Conservation (phyloP, 768 basidiomycete species). For the Tephrocybe sp. region DNA sequence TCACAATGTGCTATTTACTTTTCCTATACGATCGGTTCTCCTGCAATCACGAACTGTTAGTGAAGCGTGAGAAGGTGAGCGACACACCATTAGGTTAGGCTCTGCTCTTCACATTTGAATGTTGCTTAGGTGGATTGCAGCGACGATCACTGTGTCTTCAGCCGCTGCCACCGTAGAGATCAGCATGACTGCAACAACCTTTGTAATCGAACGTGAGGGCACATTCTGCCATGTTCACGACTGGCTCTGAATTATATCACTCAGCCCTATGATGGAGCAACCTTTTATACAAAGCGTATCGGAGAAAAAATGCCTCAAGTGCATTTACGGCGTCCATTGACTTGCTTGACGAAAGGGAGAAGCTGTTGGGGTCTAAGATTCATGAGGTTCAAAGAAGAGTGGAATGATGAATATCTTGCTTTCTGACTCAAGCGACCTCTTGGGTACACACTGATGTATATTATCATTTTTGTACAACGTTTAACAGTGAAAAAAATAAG, state of each 20-base stretch:
- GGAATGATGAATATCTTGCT: too few relatives aligned
- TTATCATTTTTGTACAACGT: too few relatives aligned
- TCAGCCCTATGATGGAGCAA: constrained; percentile 12
- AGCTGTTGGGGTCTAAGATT: too few relatives aligned
- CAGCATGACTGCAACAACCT: constrained; percentile 36
- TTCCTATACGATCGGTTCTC: constrained; percentile 29
- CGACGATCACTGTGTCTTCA: constrained; percentile 35
- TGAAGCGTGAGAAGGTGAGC: constrained; percentile 34
- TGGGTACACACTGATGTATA: too few relatives aligned
- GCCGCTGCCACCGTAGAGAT: constrained; percentile 29
- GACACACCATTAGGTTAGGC: neutral
- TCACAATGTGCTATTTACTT: constrained; percentile 31
- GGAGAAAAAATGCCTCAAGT: constrained; percentile 8
- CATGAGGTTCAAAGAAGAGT: too few relatives aligned
- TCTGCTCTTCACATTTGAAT: neutral
- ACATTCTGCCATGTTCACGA: constrained; percentile 3
- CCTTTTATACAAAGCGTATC: constrained; percentile 10
- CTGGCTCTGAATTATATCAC: neutral
- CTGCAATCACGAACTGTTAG: constrained; percentile 30
- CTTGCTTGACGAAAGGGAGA: too few relatives aligned
- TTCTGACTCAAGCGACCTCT: too few relatives aligned
- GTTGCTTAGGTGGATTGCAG: constrained; percentile 50
- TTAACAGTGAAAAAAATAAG: too few relatives aligned
- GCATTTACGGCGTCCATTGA: constrained; percentile 16
- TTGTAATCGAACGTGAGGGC: constrained; percentile 37